phyloP scores from a whole-genome alignment of 768 basidiomycete species.

The Royoungia palumana region DNA sequence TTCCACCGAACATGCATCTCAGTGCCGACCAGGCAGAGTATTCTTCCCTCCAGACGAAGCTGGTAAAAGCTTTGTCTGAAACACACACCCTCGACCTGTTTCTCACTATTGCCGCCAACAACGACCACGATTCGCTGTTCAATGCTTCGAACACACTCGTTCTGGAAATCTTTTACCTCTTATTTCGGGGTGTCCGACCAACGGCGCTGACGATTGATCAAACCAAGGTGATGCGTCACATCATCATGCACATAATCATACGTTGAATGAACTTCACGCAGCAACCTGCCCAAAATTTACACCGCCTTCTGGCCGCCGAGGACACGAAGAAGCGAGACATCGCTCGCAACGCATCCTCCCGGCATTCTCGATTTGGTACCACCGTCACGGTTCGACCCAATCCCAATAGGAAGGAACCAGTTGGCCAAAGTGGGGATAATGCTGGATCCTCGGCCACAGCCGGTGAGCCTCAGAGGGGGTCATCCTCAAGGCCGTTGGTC shows the following conservation, averaged over 20 bases:
- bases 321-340: constrained; percentile 57
- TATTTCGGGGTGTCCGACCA: constrained; percentile 80
- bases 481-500: constrained; percentile 56
- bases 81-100: constrained; percentile 75
- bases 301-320: constrained; percentile 76
- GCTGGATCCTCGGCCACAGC: constrained; percentile 21
- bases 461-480: constrained; percentile 17
- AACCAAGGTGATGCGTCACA: constrained; percentile 46
- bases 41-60: constrained; percentile 71
- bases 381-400: constrained; percentile 81
- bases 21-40: constrained; percentile 80
- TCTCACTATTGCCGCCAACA: constrained; percentile 81
- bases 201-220: constrained; percentile 55
- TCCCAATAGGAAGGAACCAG: constrained; percentile 43
- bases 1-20: constrained; percentile 62
- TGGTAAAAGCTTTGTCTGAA: constrained; percentile 67
- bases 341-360: constrained; percentile 57
- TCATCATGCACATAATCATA: constrained; percentile 2
- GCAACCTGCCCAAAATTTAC: constrained; percentile 68
- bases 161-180: constrained; percentile 89
- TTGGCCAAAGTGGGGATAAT: constrained; percentile 18
- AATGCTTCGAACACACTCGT: constrained; percentile 85
- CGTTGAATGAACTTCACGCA: constrained; percentile 28
- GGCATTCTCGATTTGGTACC: constrained; percentile 96
- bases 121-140: constrained; percentile 71